Evolutionary conservation across 2,329 filamentous ascomycete species (phyloP), one percentile per base, ranked within the genome.

Genomic region (Metarhizium rileyi): DNA sequence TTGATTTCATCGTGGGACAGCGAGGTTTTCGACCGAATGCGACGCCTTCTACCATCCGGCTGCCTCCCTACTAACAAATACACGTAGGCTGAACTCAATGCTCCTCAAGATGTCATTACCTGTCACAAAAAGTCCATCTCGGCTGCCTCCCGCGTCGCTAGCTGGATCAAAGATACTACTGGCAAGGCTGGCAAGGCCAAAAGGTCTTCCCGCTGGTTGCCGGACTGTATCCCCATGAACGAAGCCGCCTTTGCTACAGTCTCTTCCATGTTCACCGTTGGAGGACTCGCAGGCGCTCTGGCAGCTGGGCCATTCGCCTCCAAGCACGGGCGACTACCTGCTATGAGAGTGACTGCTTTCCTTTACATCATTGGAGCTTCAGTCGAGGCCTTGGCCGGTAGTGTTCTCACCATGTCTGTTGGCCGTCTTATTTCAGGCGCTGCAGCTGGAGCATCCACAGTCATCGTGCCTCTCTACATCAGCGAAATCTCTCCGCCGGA

Each of bases 401-500:
- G 76, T 36, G 84, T 94, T 18, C 67, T 75, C 3, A 63, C 86
- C 27, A 74, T 98, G 67, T 78, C 80, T 0, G 54, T 87, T 16
- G 93, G 91, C 5, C 79, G 93, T 22, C 72, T 95, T 22, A 63
- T 97, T 14, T 84, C 87, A 8, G 93, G 93, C 10, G 64, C 95
- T 2, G 90, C 87, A 6, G 90, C 90, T 5, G 93, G 93, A 22
- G 88, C 90, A 2, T 81, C 90, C 1, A 91, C 93, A 3, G 93
- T 98, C 20, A 87, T 96, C 33, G 90, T 94, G 3, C 93, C 93
- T 0, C 80, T 98, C 20, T 98, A 95, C 71, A 89, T 98, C 57
- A 90, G 89, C 43, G 93, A 98, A 67, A 79, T 96, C 25, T 84
- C 90, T 0, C 93, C 91, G 4, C 81, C 81, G 0, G 70, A 74